Evolutionary conservation across 495 filamentous ascomycete species (phyloP).

Genomic region (Penicillium robsamsonii): DNA sequence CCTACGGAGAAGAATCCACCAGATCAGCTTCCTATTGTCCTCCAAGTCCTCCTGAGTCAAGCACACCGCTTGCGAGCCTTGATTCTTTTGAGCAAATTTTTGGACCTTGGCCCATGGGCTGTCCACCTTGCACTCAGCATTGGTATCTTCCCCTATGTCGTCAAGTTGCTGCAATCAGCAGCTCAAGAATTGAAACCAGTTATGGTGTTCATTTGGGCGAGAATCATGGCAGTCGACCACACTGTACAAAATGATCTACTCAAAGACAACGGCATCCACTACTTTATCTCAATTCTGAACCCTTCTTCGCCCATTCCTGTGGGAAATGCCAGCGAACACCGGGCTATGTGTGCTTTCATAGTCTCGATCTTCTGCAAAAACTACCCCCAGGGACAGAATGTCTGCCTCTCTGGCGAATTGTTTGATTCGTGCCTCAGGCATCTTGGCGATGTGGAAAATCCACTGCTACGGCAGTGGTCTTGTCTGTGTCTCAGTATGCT

Average conservation of each 20-base stretch:
- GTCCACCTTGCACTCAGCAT: slow-evolving; percentile 95
- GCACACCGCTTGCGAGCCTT: slow-evolving; percentile 90
- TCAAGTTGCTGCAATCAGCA: slow-evolving; percentile 93
- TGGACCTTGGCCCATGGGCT: slow-evolving; percentile 96
- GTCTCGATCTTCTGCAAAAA: slow-evolving; percentile 94
- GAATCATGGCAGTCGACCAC: slow-evolving; percentile 92
- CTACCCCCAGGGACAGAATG: slow-evolving; percentile 84
- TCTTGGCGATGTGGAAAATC: slow-evolving; percentile 80
- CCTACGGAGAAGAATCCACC: slow-evolving; percentile 81
- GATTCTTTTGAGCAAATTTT: slow-evolving; percentile 87
- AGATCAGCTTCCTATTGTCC: slow-evolving; percentile 91
- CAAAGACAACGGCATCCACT: slow-evolving; percentile 94
- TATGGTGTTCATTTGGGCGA: slow-evolving; percentile 99
- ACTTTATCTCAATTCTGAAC: slow-evolving; percentile 89
- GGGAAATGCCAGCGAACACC: slow-evolving; percentile 83
- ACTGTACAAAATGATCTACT: slow-evolving; percentile 88
- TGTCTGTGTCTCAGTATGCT: slow-evolving; percentile 95
- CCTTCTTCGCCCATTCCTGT: slow-evolving; percentile 79
- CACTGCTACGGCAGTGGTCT: slow-evolving; percentile 90
- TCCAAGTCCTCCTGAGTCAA: slow-evolving; percentile 94
- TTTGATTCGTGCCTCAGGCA: slow-evolving; percentile 81
- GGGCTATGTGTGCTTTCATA: slow-evolving; percentile 98
- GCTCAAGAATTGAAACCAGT: slow-evolving; percentile 93
- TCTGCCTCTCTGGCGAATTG: slow-evolving; percentile 76
- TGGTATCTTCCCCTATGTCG: slow-evolving; percentile 96